Conservation (phyloP, 2,329 filamentous ascomycete genomes). For the Aureobasidium sp. region DNA sequence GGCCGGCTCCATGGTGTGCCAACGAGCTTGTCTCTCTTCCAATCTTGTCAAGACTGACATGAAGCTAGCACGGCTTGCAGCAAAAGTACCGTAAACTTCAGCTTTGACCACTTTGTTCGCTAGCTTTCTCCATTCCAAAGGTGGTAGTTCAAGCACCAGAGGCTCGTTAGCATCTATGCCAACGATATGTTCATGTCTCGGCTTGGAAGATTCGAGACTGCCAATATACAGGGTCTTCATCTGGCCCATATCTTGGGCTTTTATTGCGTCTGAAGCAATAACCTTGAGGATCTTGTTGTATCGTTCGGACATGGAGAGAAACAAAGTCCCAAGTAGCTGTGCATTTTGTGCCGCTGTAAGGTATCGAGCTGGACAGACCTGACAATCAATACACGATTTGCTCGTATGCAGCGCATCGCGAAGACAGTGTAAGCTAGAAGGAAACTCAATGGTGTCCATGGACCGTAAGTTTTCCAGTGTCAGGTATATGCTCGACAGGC, state of each 20-base stretch:
- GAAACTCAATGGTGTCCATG: slow-evolving; percentile 35
- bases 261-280: slow-evolving; percentile 35
- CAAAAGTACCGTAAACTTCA: slow-evolving; percentile 34
- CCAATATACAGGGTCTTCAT: slow-evolving; percentile 39
- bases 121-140: slow-evolving; percentile 37
- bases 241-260: slow-evolving; percentile 25
- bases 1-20: slow-evolving; percentile 29
- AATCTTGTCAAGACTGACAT: slow-evolving; percentile 32
- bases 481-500: slow-evolving; percentile 41
- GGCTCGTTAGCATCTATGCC: neutral
- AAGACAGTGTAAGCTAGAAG: slow-evolving; percentile 35
- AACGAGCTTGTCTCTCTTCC: slow-evolving; percentile 36
- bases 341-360: slow-evolving; percentile 41
- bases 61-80: slow-evolving; percentile 28
- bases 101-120: slow-evolving; percentile 40
- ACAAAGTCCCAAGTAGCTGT: slow-evolving; percentile 35
- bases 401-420: slow-evolving; percentile 37
- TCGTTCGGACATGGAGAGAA: slow-evolving; percentile 36
- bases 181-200: neutral
- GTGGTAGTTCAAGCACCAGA: slow-evolving; percentile 35
- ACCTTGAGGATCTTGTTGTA: slow-evolving; percentile 35
- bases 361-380: slow-evolving; percentile 35
- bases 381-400: slow-evolving; percentile 34
- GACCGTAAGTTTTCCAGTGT: slow-evolving; percentile 37
- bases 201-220: slow-evolving; percentile 26